Conservation (phyloP, 371 early-diverging fungal genomes). For the Mucor circinelloides region DNA sequence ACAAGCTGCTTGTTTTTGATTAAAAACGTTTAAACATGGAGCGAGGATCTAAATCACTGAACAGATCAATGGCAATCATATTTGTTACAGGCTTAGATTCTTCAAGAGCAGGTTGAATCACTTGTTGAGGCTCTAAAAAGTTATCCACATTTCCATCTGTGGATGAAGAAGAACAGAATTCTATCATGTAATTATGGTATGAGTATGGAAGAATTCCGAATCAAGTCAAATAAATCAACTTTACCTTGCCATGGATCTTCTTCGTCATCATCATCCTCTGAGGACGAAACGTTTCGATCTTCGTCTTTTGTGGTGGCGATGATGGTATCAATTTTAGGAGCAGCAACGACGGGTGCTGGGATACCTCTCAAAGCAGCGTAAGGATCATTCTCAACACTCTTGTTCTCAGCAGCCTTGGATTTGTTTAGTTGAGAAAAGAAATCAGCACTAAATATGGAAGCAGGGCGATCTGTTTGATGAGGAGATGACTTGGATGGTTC, state of each 20-base stretch:
- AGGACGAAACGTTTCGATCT: not conserved
- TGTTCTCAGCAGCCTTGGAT: not conserved
- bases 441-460: conserved; percentile 1
- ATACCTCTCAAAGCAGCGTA: conserved; percentile 24
- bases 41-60: conserved; percentile 17
- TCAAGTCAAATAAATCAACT: not conserved
- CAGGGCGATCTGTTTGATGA: not conserved
- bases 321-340: not conserved
- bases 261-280: conserved; percentile 18
- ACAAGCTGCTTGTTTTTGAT: too few relatives aligned
- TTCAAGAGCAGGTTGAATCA: conserved; percentile 5
- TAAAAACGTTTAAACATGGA: conserved; percentile 17
- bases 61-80: conserved; percentile 7
- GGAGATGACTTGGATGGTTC: not conserved
- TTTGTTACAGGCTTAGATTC: not conserved
- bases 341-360: not conserved
- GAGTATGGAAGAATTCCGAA: not conserved
- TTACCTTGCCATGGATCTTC: conserved; percentile 26
- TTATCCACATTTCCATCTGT: conserved; percentile 7
- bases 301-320: not conserved
- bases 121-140: not conserved
- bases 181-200: not conserved
- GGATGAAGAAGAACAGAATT: conserved; percentile 23
- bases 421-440: conserved; percentile 3
- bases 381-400: conserved; percentile 11